Percentiles rank a stretch among this genome's conserved stretches.
Evolutionary conservation across 2,329 filamentous ascomycete genomes (phyloP).

Genomic region (Domatiomyces catenatus): DNA sequence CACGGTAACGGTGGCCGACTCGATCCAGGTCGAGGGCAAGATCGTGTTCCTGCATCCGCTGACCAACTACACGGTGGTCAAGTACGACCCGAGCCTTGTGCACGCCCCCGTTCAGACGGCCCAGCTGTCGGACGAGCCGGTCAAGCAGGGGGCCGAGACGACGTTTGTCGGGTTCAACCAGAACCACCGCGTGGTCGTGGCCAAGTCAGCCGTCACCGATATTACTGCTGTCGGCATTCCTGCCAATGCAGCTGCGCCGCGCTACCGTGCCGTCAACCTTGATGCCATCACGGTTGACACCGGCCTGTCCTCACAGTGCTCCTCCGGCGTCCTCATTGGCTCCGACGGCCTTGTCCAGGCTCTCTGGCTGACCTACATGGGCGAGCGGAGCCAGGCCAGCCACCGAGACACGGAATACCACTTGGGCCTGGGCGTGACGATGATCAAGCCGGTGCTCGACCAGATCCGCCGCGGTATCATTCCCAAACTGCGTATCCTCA

Average conservation of each 20-base stretch:
- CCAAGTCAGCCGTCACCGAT: constrained; percentile 88
- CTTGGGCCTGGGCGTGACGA: constrained; percentile 76
- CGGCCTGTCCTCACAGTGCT: constrained; percentile 76
- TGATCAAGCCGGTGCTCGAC: constrained; percentile 71
- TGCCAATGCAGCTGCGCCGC: constrained; percentile 75
- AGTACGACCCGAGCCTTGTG: constrained; percentile 89
- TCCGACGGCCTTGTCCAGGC: constrained; percentile 88
- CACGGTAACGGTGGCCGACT: constrained; percentile 88
- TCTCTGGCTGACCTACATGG: constrained; percentile 91
- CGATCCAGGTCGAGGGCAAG: constrained; percentile 84
- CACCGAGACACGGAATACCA: constrained; percentile 94
- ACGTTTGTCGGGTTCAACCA: constrained; percentile 98
- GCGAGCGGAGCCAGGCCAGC: constrained; percentile 63
- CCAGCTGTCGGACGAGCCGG: constrained; percentile 60
- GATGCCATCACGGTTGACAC: constrained; percentile 97
- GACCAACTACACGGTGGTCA: constrained; percentile 90
- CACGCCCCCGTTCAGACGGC: constrained; percentile 85
- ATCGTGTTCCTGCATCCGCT: constrained; percentile 91
- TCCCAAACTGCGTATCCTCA: constrained; percentile 76
- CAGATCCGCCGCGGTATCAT: constrained; percentile 67
- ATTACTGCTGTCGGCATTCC: constrained; percentile 95
- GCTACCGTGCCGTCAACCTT: constrained; percentile 88
- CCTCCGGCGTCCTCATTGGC: constrained; percentile 78
- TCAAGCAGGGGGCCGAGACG: constrained; percentile 84
- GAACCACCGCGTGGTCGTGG: constrained; percentile 82